Percentiles rank a stretch among this genome's conserved stretches.
phyloP scores from a whole-genome alignment of 345 rosid species.

The Eucalyptus sp. region DNA sequence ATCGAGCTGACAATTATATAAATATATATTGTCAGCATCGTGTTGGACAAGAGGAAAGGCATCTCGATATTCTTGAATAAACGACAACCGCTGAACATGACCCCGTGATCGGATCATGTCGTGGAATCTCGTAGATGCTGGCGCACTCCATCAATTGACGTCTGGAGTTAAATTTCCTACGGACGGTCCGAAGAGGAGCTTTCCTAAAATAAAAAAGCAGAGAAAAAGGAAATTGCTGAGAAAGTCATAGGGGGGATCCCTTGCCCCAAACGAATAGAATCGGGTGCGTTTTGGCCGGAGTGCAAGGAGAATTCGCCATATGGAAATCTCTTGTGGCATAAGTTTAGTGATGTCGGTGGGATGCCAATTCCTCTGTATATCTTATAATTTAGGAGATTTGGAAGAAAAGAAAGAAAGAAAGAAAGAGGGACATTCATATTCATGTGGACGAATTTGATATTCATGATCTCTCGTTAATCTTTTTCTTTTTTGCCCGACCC shows the following conservation, averaged over 20 bases:
- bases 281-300: background rate
- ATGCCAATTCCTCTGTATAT: background rate
- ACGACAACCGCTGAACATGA: background rate
- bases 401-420: background rate
- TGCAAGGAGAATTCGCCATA: background rate
- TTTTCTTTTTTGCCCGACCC: fast-evolving
- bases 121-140: background rate
- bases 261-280: background rate
- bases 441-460: background rate
- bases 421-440: background rate
- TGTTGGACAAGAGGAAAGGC: background rate
- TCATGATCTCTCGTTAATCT: fast-evolving
- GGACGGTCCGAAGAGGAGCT: background rate
- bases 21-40: background rate
- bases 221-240: background rate
- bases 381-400: background rate
- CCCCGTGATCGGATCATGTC: background rate
- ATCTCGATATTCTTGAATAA: background rate
- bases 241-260: background rate
- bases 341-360: background rate
- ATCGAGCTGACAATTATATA: background rate
- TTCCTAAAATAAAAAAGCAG: background rate
- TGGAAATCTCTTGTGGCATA: background rate
- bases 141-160: background rate
- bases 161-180: background rate